Evolutionary conservation across 148 eudicot genomes (phyloP).

Genomic region (Chenopodium suecicum): DNA sequence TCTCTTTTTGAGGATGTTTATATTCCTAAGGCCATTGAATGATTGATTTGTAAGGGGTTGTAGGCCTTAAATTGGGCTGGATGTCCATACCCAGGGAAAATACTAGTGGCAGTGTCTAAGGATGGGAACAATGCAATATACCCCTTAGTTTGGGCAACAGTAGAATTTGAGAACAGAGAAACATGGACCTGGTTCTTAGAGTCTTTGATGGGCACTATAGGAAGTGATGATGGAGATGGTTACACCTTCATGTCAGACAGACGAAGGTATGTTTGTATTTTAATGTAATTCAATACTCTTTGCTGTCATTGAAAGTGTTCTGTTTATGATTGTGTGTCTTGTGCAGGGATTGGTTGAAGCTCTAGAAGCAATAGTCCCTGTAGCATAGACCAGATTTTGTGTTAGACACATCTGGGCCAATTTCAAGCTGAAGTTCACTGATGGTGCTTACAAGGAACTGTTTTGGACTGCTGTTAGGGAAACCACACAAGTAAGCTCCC

Average conservation of each 20-base stretch:
- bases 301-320: no score
- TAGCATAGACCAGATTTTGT: not conserved
- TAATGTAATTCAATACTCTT: no score
- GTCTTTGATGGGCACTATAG: not conserved
- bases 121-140: slow-evolving; percentile 1
- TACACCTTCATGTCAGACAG: slow-evolving; percentile 5
- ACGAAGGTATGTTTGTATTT: not conserved
- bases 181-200: not conserved
- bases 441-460: not conserved
- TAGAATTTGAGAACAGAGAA: slow-evolving; percentile 1
- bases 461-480: not conserved
- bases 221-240: not conserved
- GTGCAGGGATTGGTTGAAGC: slow-evolving; percentile 2
- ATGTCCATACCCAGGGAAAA: not conserved
- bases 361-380: not conserved
- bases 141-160: slow-evolving; percentile 6
- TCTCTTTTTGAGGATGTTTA: not conserved
- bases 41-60: not conserved
- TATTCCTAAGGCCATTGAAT: not conserved
- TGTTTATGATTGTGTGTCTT: accelerated
- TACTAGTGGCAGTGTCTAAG: not conserved
- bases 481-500: not conserved
- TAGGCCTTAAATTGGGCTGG: slow-evolving; percentile 1
- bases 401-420: slow-evolving; percentile 3
- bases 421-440: not conserved